These are phyloP conservation scores for Scolecobasidium constrictum DNA, from an alignment of 2,329 filamentous ascomycete species.

Conservation along the genomic window DNA sequence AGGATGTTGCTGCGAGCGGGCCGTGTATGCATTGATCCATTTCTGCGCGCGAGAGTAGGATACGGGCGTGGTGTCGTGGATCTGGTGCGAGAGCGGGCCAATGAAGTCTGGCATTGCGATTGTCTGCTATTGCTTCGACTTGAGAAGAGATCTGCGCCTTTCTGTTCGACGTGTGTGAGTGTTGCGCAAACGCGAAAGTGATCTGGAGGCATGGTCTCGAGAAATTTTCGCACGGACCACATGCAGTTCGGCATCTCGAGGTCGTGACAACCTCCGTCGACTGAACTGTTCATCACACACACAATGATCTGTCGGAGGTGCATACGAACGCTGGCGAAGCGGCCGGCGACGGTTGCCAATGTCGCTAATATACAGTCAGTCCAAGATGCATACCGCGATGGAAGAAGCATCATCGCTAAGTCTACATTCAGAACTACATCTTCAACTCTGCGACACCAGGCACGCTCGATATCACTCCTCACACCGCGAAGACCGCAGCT, in stretches of 20 bases:
- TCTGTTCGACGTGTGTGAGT: no score
- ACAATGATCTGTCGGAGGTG: background rate
- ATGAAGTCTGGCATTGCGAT: conserved; percentile 21
- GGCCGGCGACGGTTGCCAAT: background rate
- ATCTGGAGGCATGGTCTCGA: no score
- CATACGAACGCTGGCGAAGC: conserved; percentile 1
- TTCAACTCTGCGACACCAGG: background rate
- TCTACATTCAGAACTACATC: background rate
- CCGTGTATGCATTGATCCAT: conserved; percentile 29
- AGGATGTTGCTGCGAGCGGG: conserved; percentile 26
- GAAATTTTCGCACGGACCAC: no score
- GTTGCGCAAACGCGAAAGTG: no score
- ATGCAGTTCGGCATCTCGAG: no score
- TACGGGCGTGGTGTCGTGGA: conserved; percentile 21
- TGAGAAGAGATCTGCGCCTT: no score
- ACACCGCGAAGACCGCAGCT: background rate
- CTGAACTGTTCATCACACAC: no score
- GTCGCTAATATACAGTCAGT: background rate
- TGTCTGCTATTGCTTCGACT: no score
- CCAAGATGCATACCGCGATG: background rate
- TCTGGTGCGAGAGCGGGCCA: conserved; percentile 24
- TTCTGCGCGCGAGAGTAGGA: conserved; percentile 21
- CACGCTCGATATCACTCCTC: background rate
- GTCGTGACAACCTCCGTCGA: no score
- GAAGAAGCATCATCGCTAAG: background rate